These are phyloP conservation scores for Chamaecyparis obtusa DNA, from an alignment of 75 land plant genomes.

Conservation along the genomic window DNA sequence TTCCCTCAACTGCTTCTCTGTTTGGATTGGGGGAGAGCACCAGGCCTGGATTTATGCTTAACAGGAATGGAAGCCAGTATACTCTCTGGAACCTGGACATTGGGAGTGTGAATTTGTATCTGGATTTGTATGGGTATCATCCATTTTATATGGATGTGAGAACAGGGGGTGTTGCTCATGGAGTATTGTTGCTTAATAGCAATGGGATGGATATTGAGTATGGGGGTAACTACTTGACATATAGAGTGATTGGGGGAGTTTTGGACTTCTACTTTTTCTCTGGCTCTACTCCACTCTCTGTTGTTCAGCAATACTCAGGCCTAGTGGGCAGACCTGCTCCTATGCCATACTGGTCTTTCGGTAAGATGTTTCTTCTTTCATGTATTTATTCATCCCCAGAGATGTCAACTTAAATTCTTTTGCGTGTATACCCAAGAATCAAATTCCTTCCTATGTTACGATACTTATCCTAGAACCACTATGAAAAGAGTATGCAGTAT, in stretches of 20 bases:
- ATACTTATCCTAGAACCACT: too few species aligned
- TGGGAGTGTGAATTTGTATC: slow-evolving; percentile 7
- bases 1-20: slow-evolving; percentile 55
- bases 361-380: slow-evolving; percentile 19
- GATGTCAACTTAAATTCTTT: neutral
- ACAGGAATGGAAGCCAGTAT: slow-evolving; percentile 36
- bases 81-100: slow-evolving; percentile 41
- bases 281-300: slow-evolving; percentile 62
- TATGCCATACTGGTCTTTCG: slow-evolving; percentile 93
- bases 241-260: slow-evolving; percentile 76
- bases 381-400: neutral
- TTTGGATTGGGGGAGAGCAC: slow-evolving; percentile 93
- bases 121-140: slow-evolving; percentile 39
- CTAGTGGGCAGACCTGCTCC: slow-evolving; percentile 83
- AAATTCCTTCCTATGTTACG: too few species aligned
- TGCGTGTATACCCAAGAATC: too few species aligned
- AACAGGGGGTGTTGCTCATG: slow-evolving; percentile 55
- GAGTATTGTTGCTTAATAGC: slow-evolving; percentile 78
- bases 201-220: slow-evolving; percentile 89
- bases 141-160: slow-evolving; percentile 80
- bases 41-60: slow-evolving; percentile 55
- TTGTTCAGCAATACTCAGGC: slow-evolving; percentile 75
- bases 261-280: slow-evolving; percentile 85
- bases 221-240: slow-evolving; percentile 50
- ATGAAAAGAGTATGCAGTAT: neutral